Percentiles rank a stretch among this genome's conserved stretches.
phyloP scores from a whole-genome alignment of 768 basidiomycete genomes.

The Leccinum boreale region DNA sequence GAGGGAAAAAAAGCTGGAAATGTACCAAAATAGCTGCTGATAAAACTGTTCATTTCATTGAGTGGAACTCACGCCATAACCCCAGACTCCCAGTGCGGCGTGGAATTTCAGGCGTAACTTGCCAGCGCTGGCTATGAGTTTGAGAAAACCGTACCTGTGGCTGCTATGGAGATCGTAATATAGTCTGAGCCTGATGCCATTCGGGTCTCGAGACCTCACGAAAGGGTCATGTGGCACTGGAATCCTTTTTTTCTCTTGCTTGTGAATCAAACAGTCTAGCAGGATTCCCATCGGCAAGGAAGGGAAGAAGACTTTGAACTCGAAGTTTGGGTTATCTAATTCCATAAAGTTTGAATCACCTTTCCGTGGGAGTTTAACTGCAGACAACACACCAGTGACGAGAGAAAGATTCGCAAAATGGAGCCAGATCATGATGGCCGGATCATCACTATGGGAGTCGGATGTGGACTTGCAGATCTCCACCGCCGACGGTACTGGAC shows the following conservation, averaged over 20 bases:
- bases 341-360: neutral
- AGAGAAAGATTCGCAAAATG: neutral
- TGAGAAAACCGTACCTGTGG: neutral
- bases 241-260: neutral
- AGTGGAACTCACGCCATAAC: neutral
- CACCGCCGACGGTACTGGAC: neutral
- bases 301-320: too few species aligned
- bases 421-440: neutral
- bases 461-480: neutral
- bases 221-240: neutral
- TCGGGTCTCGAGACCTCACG: neutral
- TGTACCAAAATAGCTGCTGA: neutral
- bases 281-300: neutral
- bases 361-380: neutral
- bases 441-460: neutral
- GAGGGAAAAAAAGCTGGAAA: neutral
- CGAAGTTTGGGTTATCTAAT: neutral
- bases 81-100: neutral
- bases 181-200: neutral
- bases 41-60: neutral
- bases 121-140: neutral
- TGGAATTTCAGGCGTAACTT: neutral
- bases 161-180: neutral
- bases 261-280: too few species aligned
- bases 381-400: neutral